A percentile compares a stretch with the other conserved stretches of the same genome.
phyloP scores from a whole-genome alignment of 768 basidiomycete species.

The Rhizopogon vesiculosus region DNA sequence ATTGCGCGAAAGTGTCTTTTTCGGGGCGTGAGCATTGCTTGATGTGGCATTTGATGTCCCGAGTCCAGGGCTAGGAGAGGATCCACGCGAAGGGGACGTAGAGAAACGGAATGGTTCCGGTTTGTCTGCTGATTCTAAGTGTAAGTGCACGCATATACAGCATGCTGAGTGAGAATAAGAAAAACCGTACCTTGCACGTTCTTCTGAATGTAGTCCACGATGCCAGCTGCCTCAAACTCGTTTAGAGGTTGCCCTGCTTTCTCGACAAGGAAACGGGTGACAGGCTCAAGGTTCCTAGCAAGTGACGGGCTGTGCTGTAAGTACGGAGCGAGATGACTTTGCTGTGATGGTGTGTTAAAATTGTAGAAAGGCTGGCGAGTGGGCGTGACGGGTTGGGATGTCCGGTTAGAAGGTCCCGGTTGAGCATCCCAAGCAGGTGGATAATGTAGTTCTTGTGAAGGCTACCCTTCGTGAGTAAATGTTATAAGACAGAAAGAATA shows the following conservation, averaged over 20 bases:
- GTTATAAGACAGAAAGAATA: background rate
- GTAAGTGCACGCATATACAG: constrained; percentile 12
- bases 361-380: constrained; percentile 7
- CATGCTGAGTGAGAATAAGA: background rate
- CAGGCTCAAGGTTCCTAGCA: constrained; percentile 41
- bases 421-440: constrained; percentile 5
- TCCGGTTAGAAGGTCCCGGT: background rate
- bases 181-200: constrained; percentile 40
- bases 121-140: constrained; percentile 25
- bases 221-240: constrained; percentile 46
- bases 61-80: constrained; percentile 18
- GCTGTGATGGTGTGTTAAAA: constrained; percentile 8
- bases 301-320: constrained; percentile 21
- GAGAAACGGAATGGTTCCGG: constrained; percentile 63
- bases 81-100: constrained; percentile 28
- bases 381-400: constrained; percentile 1
- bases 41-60: constrained; percentile 4
- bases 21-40: constrained; percentile 29
- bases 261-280: constrained; percentile 43
- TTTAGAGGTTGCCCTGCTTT: constrained; percentile 45
- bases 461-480: background rate
- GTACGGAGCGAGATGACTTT: background rate
- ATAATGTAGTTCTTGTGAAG: background rate
- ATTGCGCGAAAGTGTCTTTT: constrained; percentile 58
- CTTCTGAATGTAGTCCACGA: constrained; percentile 51